Evolutionary conservation across 2,329 filamentous ascomycete genomes (phyloP).

Genomic region (Fusarium citri): DNA sequence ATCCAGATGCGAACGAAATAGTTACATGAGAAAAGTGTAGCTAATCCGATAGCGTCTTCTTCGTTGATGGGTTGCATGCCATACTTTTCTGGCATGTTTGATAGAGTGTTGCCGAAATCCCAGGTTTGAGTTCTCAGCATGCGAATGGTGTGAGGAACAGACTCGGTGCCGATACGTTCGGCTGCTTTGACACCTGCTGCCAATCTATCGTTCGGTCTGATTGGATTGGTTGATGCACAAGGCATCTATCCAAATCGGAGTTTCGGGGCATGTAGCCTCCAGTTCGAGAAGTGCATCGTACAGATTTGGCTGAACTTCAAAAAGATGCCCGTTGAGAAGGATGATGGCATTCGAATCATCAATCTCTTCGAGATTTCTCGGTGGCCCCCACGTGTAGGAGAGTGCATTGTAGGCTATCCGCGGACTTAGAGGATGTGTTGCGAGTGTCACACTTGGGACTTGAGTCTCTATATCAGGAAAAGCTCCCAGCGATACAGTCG

Average conservation of each 20-base stretch:
- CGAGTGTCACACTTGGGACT: background rate
- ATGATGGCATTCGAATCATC: rapidly evolving
- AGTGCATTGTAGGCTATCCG: background rate
- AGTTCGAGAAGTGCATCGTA: background rate
- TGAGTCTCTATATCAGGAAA: rapidly evolving
- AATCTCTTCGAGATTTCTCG: rapidly evolving
- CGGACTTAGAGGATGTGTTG: background rate
- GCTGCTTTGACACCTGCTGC: background rate
- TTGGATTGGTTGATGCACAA: slow-evolving; percentile 15
- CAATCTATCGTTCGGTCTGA: background rate
- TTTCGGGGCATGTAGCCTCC: background rate
- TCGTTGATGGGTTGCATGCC: background rate
- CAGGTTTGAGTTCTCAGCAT: background rate
- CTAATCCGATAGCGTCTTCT: background rate
- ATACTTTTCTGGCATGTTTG: background rate
- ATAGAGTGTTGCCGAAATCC: background rate
- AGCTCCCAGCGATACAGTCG: rapidly evolving
- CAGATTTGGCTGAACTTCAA: background rate
- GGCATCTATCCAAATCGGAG: slow-evolving; percentile 5
- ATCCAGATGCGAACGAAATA: background rate
- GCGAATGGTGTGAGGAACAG: background rate
- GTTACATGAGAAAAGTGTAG: background rate
- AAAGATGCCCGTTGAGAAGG: background rate
- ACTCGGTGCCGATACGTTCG: background rate
- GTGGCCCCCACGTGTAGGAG: slow-evolving; percentile 16